Evolutionary conservation across 805 yeast species (phyloP).

Genomic region (Priceomyces fermenticarens): DNA sequence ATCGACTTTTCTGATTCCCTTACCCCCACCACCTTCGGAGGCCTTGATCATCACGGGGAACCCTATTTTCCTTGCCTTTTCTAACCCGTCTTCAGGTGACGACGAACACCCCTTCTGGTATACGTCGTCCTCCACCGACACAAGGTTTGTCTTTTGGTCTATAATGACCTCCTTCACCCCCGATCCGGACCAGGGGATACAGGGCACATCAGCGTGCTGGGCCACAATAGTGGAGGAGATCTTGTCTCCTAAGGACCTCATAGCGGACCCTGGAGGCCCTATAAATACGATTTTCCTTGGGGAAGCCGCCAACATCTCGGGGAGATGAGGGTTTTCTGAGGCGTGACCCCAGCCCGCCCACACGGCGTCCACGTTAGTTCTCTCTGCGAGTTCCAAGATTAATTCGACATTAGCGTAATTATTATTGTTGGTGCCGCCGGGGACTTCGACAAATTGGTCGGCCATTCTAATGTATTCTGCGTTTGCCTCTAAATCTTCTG

Average conservation of each 20-base stretch:
- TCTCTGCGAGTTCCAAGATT: conserved; percentile 95
- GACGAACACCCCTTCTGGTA: conserved; percentile 87
- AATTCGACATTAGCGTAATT: conserved; percentile 97
- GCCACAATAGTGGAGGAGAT: conserved; percentile 98
- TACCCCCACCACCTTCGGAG: conserved; percentile 99
- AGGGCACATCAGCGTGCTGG: conserved; percentile 96
- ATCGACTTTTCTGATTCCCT: conserved; percentile 97
- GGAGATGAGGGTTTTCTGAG: conserved; percentile 94
- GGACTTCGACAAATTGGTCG: conserved; percentile 96
- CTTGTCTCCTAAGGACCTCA: conserved; percentile 99
- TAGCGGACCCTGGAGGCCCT: conserved; percentile 99
- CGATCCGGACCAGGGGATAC: conserved; percentile 99
- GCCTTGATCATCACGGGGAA: conserved; percentile 99
- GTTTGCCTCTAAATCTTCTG: conserved; percentile 96
- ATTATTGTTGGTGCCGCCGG: conserved; percentile 98
- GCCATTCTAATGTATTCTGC: conserved; percentile 99
- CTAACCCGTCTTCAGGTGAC: conserved; percentile 85
- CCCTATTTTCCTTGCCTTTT: conserved; percentile 81
- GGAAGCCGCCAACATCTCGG: conserved; percentile 91
- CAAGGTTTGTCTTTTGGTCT: conserved; percentile 70
- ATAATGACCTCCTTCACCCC: conserved; percentile 82
- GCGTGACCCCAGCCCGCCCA: conserved; percentile 99
- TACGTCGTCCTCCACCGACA: conserved; percentile 80
- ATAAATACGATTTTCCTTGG: conserved; percentile 87
- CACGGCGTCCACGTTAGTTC: conserved; percentile 95